Evolutionary conservation across 208 protist species (phyloP), one percentile per base, ranked within the genome.

Genomic region (Zelonia costaricensis): DNA sequence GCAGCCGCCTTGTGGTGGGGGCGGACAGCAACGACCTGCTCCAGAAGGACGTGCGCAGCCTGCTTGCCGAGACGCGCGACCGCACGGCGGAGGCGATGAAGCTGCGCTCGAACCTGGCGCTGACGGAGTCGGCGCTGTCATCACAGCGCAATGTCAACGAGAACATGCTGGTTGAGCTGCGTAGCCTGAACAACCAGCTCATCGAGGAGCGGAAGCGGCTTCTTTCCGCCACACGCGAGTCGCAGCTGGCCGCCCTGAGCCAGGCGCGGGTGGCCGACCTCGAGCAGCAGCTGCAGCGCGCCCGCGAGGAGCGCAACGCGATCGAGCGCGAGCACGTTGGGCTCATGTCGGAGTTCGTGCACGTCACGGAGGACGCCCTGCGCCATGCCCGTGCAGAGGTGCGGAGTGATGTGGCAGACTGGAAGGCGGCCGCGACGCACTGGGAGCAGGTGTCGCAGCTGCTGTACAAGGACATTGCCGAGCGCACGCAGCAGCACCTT

Each of bases 361-460:
- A 66, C 43, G 67, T 90, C 22, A 91, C 87, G 0, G 82, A 92
- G 25, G 65, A 82, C 22, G 86, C 88, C 15, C 65, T 91, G 25
- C 67, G 63, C 16, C 67, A 86, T 49, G 88, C 86, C 4, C 69
- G 80, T 12, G 78, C 78, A 49, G 84, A 88, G 62, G 87, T 93
- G 43, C 64, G 48, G 25, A 69, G 63, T n/a, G 88, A 94, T 45
- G 40, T 92, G 13, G 63, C 68, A 9, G 86, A 96, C 44, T 82
- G 71, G 69, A 78, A 76, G 45, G 69, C 53, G 0, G 69, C 75
- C 30, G 91, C 91, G 36, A 16, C 59, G 8, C 84, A 94, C 65
- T 96, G 91, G 91, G 88, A 96, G 73, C 68, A 85, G 36, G 82
- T 92, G n/a, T 54, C 88, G 16, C 80, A 92, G 69, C 67, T 93